These are phyloP conservation scores for Pseudotulostoma volvatum DNA, from an alignment of 495 filamentous ascomycete species.

Conservation along the genomic window DNA sequence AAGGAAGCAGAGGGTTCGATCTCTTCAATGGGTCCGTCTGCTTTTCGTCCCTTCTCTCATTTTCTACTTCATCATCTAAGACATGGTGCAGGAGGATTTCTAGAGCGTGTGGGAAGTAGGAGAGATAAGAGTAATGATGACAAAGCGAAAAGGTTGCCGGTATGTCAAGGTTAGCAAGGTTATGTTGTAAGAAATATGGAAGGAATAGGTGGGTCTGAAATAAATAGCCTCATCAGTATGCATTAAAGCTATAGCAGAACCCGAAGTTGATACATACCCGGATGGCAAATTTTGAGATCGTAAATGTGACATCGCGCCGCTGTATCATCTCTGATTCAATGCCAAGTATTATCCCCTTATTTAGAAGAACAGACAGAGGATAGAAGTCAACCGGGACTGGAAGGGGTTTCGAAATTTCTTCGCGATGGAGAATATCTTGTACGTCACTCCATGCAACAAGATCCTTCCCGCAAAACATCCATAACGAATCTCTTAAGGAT, in stretches of 20 bases:
- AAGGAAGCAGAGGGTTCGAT: slow-evolving; percentile 58
- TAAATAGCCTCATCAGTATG: slow-evolving; percentile 11
- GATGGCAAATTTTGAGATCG: slow-evolving; percentile 69
- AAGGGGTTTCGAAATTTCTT: slow-evolving; percentile 28
- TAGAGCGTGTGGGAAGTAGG: slow-evolving; percentile 82
- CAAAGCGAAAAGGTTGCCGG: slow-evolving; percentile 59
- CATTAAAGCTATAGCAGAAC: not conserved
- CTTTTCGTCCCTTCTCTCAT: slow-evolving; percentile 42
- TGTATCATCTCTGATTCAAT: slow-evolving; percentile 87
- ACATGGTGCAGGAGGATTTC: slow-evolving; percentile 89
- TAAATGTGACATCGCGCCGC: slow-evolving; percentile 74
- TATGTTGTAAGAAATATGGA: slow-evolving; percentile 64
- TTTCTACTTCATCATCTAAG: slow-evolving; percentile 85
- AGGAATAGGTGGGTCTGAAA: slow-evolving; percentile 73
- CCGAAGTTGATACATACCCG: slow-evolving; percentile 35
- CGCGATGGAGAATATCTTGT: slow-evolving; percentile 58
- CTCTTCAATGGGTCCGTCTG: slow-evolving; percentile 13
- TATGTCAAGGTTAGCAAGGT: slow-evolving; percentile 53
- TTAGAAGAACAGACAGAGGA: slow-evolving; percentile 68
- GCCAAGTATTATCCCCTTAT: slow-evolving; percentile 76
- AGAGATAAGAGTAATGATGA: slow-evolving; percentile 67
- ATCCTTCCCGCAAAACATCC: slow-evolving; percentile 78
- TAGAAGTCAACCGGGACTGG: slow-evolving; percentile 69
- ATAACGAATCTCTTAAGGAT: slow-evolving; percentile 71
- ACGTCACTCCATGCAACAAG: slow-evolving; percentile 78